A percentile compares a stretch with the other conserved stretches of the same genome.
phyloP scores from a whole-genome alignment of 1,284 basidiomycete genomes.

The Ustilago curta region DNA sequence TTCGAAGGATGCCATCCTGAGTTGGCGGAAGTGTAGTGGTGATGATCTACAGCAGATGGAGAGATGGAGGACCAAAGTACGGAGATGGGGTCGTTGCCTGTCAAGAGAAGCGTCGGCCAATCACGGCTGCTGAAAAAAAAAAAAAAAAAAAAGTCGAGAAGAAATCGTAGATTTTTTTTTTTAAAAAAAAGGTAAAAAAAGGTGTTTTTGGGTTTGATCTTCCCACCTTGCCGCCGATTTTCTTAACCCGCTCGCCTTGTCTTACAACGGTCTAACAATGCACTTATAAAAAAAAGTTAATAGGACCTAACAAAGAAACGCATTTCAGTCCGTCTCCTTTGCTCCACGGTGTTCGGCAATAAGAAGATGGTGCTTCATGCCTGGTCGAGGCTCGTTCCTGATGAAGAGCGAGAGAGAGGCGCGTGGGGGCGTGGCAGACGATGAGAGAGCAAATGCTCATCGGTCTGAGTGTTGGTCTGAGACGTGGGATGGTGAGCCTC shows the following conservation, averaged over 20 bases:
- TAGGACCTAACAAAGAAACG: background rate
- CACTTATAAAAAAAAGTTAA: background rate
- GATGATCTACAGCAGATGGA: background rate
- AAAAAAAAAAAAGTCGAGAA: background rate
- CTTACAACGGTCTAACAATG: background rate
- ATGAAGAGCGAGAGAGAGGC: no score
- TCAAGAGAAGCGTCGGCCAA: conserved; percentile 3
- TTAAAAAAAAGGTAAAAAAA: no score
- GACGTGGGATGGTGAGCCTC: background rate
- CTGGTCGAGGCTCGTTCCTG: no score
- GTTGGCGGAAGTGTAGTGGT: background rate
- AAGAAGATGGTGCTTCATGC: no score
- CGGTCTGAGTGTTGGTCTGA: conserved; percentile 10
- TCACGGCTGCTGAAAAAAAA: conserved; percentile 1
- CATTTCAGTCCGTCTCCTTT: no score
- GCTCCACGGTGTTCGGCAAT: no score
- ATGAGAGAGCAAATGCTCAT: background rate
- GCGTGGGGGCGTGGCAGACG: no score
- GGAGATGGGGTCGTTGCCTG: conserved; percentile 1
- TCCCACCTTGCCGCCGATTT: background rate
- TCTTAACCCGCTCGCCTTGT: no score
- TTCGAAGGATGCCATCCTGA: conserved; percentile 52
- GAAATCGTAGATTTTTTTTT: background rate
- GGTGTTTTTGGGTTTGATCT: no score
- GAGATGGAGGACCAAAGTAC: background rate